Conservation (phyloP, 2,329 filamentous ascomycete genomes). For the Ascochyta fabae region DNA sequence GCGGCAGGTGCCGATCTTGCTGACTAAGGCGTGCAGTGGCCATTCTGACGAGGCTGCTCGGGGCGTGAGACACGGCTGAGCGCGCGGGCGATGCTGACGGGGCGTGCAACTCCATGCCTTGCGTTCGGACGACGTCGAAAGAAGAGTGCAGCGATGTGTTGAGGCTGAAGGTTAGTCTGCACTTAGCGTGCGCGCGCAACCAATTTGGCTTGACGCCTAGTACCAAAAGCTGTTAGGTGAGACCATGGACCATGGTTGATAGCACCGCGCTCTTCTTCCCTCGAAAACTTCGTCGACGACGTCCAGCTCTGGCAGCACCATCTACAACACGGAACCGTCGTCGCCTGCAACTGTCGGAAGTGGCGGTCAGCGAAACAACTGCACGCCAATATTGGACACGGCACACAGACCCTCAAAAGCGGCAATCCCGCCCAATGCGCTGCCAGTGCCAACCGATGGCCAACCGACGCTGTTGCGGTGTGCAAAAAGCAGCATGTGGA, state of each 20-base stretch:
- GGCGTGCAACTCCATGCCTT: slow-evolving; percentile 19
- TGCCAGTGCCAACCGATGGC: slow-evolving; percentile 33
- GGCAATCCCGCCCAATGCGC: slow-evolving; percentile 38
- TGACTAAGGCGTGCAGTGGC: slow-evolving; percentile 30
- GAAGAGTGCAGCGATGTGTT: slow-evolving; percentile 33
- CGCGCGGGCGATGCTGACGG: slow-evolving; percentile 12
- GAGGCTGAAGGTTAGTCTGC: slow-evolving; percentile 39
- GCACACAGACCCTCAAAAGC: slow-evolving; percentile 40
- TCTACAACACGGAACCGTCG: slow-evolving; percentile 11
- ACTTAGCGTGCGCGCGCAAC: slow-evolving; percentile 34
- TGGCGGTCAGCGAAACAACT: slow-evolving; percentile 32
- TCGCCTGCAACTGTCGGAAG: slow-evolving; percentile 27
- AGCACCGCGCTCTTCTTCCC: slow-evolving; percentile 3
- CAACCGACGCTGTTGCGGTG: slow-evolving; percentile 27
- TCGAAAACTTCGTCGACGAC: not conserved
- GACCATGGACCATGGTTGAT: slow-evolving; percentile 17
- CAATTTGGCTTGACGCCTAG: slow-evolving; percentile 26
- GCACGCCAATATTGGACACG: slow-evolving; percentile 46
- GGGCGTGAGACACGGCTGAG: slow-evolving; percentile 13
- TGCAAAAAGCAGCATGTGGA: slow-evolving; percentile 28
- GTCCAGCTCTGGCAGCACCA: slow-evolving; percentile 6
- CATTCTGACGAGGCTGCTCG: slow-evolving; percentile 4
- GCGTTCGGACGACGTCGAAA: slow-evolving; percentile 29
- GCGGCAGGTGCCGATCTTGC: slow-evolving; percentile 23
- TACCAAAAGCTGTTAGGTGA: slow-evolving; percentile 30